Conservation (phyloP, 1,139 yeast genomes). For the Blastobotrys apis region DNA sequence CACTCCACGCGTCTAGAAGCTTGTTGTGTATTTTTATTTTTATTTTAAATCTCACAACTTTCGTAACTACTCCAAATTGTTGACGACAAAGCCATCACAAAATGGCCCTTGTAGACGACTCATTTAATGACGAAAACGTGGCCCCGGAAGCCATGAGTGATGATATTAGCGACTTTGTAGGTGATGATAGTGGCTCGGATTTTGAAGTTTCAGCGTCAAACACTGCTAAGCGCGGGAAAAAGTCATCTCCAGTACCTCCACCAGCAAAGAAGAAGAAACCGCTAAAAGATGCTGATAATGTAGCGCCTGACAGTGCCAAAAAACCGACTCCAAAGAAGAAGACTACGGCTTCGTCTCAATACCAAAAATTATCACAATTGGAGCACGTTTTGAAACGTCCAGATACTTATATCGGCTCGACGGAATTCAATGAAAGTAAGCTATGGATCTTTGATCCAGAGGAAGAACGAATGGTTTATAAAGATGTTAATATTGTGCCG, state of each 20-base stretch:
- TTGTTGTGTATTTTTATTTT: neutral
- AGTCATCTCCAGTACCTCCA: conserved; percentile 10
- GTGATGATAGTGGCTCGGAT: conserved; percentile 23
- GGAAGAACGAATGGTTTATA: conserved; percentile 60
- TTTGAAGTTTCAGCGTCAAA: conserved; percentile 19
- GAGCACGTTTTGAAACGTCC: conserved; percentile 97
- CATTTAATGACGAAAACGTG: conserved; percentile 21
- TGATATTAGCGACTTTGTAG: conserved; percentile 16
- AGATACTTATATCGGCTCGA: conserved; percentile 95
- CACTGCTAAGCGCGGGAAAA: conserved; percentile 19
- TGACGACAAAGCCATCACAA: neutral
- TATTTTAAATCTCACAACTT: neutral
- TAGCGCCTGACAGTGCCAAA: neutral
- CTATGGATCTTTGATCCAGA: conserved; percentile 84
- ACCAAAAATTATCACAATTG: conserved; percentile 88
- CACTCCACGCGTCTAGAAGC: neutral
- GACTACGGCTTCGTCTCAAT: conserved; percentile 67
- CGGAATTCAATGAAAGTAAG: conserved; percentile 70
- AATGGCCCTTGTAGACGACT: conserved; percentile 7
- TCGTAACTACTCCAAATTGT: too few relatives aligned
- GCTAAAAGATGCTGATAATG: conserved; percentile 8
- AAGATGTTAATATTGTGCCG: conserved; percentile 77
- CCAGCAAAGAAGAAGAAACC: conserved; percentile 16
- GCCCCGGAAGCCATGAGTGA: conserved; percentile 18
- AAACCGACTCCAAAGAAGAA: conserved; percentile 13